These are phyloP conservation scores for Cystobasidium ongulense DNA, from an alignment of 768 basidiomycete genomes.

Conservation along the genomic window DNA sequence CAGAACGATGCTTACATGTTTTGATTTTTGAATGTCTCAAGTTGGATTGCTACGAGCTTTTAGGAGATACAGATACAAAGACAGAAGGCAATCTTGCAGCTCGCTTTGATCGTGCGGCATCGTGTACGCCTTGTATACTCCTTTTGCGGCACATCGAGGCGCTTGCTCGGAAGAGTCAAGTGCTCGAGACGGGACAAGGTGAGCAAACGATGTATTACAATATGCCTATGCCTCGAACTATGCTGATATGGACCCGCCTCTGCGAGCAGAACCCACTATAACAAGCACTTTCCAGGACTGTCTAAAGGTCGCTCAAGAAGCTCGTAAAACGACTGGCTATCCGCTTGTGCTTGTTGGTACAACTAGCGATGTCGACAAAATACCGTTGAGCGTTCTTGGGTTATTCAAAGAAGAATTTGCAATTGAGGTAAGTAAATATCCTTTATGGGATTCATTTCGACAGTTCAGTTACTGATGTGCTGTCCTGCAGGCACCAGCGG, in stretches of 20 bases:
- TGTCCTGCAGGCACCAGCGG: conserved; percentile 62
- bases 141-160: conserved; percentile 74
- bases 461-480: neutral
- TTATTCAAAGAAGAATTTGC: conserved; percentile 78
- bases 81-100: conserved; percentile 66
- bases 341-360: conserved; percentile 72
- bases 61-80: conserved; percentile 67
- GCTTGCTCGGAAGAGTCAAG: conserved; percentile 61
- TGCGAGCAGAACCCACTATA: conserved; percentile 53
- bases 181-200: conserved; percentile 61
- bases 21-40: no score
- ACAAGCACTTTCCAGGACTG: conserved; percentile 58
- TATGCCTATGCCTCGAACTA: neutral
- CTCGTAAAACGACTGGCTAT: conserved; percentile 57
- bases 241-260: neutral
- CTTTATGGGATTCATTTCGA: neutral
- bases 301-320: conserved; percentile 53
- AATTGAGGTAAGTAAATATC: conserved; percentile 57
- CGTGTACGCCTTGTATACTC: conserved; percentile 76
- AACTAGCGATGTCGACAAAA: conserved; percentile 57
- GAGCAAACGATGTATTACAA: conserved; percentile 16
- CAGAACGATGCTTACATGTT: neutral
- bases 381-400: conserved; percentile 58
- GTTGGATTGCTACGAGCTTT: conserved; percentile 76
- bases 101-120: conserved; percentile 65